phyloP scores from a whole-genome alignment of 179 eudicot species.

The Patellifolia procumbens region DNA sequence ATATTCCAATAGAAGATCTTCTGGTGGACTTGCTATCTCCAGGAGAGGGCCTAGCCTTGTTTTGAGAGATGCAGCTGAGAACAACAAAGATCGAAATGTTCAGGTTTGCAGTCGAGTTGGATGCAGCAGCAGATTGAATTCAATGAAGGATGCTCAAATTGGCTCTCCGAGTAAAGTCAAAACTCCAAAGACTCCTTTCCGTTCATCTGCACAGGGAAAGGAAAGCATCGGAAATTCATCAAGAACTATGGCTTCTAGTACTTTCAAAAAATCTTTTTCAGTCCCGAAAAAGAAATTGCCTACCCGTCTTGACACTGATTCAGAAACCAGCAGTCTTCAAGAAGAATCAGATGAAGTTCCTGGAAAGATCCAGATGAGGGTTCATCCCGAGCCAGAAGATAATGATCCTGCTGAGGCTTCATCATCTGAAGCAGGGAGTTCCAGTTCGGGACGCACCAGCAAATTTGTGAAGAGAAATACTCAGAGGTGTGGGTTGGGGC shows the following conservation, averaged over 20 bases:
- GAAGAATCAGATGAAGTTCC: conserved; percentile 43
- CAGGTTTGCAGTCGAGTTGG: conserved; percentile 80
- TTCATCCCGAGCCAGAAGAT: conserved; percentile 31
- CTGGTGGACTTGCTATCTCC: conserved; percentile 40
- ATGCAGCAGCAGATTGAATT: conserved; percentile 67
- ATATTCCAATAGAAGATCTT: conserved; percentile 52
- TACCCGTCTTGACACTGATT: conserved; percentile 33
- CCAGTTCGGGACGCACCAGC: conserved; percentile 38
- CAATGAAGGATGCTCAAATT: conserved; percentile 38
- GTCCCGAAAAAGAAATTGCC: conserved; percentile 41
- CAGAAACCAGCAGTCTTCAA: conserved; percentile 42
- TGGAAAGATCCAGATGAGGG: conserved; percentile 30
- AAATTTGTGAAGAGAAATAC: conserved; percentile 38
- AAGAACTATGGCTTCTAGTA: conserved; percentile 27
- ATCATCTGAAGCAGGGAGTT: conserved; percentile 41
- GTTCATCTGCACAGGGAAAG: conserved; percentile 47
- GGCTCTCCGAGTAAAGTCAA: conserved; percentile 50
- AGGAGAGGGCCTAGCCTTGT: conserved; percentile 45
- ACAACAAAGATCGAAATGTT: conserved; percentile 44
- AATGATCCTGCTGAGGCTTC: conserved; percentile 28
- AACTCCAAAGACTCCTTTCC: conserved; percentile 40
- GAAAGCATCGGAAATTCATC: conserved; percentile 54
- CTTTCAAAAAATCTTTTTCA: conserved; percentile 32
- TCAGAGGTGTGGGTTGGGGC: conserved; percentile 41
- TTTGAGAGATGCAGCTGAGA: conserved; percentile 44